Evolutionary conservation across 1,139 yeast species (phyloP), one percentile per base, ranked within the genome.

Genomic region (Yamadazyma sp.): DNA sequence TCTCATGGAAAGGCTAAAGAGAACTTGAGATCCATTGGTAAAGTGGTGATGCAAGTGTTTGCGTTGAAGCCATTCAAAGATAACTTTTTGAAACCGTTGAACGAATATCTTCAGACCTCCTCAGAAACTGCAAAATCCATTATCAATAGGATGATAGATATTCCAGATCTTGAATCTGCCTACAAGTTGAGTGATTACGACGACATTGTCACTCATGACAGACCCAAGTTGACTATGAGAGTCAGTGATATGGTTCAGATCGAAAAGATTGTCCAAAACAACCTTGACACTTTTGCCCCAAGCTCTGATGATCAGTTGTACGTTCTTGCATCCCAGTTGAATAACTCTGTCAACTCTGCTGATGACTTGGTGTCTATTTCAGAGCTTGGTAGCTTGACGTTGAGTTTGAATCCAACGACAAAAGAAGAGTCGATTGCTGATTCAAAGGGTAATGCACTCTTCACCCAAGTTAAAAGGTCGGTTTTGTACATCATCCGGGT

Each of bases 401-500:
- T 71, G 40, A 54, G 51, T 35, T 60, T 81, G 47, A 75, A 75
- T 48, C 82, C 86, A 1, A 66, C 78, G 2, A 70, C 78, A 1
- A 62, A 63, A 40, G 75, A 70, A 47, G 73, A 67, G 24, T 62
- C 74, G 0, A 52, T 70, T 28, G 65, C 66, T 1, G 76, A 70
- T 37, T 53, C 68, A 4, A 78, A 76, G 50, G 61, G 71, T 15
- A 74, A 73, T 40, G 68, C 84, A 2, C 62, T 88, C 24, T 68
- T 86, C 52, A 77, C 90, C 33, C 90, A 89, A 51, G 88, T 87
- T 0, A 92, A 92, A 57, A 70, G 96, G 47, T 84, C 90, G 46
- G 64, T 90, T 25, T 64, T 86, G 16, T 89, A 88, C 53, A 80
- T 90, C 50, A 78, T 90, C 44, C 79, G 90, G 44, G 86, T 92